Percentiles rank a stretch among this genome's conserved stretches.
Conservation (phyloP, 257 asterid species). For the Datura wrightii region DNA sequence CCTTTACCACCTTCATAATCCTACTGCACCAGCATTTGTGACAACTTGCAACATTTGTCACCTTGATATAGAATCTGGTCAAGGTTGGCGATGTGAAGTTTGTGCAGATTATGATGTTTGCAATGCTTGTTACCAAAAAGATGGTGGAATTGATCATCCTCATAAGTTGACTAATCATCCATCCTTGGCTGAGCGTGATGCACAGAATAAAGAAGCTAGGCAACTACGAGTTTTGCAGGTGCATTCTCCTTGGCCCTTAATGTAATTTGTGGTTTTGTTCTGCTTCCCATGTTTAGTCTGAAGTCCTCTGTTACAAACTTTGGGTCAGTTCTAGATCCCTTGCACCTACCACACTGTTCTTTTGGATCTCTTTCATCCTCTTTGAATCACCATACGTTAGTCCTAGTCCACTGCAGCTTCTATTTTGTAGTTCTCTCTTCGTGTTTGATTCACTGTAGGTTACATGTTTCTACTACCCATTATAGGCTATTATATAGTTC, state of each 20-base stretch:
- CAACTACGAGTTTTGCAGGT: constrained; percentile 90
- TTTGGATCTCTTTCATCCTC: not conserved
- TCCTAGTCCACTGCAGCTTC: constrained; percentile 23
- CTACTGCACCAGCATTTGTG: constrained; percentile 96
- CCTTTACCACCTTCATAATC: constrained; percentile 98
- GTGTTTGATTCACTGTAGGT: not conserved
- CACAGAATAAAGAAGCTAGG: constrained; percentile 93
- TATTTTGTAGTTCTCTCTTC: not conserved
- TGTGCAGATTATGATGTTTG: constrained; percentile 96
- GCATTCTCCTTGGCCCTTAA: constrained; percentile 19
- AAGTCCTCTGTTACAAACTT: constrained; percentile 12
- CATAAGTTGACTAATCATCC: constrained; percentile 83
- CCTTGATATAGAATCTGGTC: constrained; percentile 93
- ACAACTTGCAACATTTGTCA: constrained; percentile 68
- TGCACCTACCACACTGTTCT: not conserved
- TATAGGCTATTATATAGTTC: not conserved
- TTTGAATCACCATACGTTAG: constrained; percentile 16
- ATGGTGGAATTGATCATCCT: constrained; percentile 85
- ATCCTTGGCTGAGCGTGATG: constrained; percentile 78
- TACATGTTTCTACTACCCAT: not conserved
- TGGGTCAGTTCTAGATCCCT: constrained; percentile 8
- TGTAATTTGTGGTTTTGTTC: not conserved
- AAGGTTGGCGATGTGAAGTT: constrained; percentile 97
- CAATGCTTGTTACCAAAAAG: constrained; percentile 82
- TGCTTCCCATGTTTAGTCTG: constrained; percentile 18